phyloP scores from a whole-genome alignment of 2,329 filamentous ascomycete genomes.

The Aureobasidium sp. region DNA sequence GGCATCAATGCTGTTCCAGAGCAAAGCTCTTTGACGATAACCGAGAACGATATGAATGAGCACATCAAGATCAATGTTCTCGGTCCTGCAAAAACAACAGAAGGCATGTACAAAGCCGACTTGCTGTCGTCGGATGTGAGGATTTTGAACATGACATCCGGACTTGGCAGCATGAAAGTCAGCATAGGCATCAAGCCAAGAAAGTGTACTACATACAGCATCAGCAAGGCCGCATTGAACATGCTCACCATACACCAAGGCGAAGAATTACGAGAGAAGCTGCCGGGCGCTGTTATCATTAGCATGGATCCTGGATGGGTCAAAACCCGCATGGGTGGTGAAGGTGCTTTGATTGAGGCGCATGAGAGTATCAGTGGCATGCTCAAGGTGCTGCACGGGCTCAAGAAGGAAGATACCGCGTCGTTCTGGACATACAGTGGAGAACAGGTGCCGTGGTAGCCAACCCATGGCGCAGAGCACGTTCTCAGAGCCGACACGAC shows the following conservation, averaged over 20 bases:
- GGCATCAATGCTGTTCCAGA: conserved; percentile 34
- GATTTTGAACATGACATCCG: conserved; percentile 32
- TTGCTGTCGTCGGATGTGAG: conserved; percentile 28
- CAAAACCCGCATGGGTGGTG: conserved; percentile 38
- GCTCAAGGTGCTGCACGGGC: conserved; percentile 30
- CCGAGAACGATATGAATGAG: conserved; percentile 30
- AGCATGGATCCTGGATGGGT: conserved; percentile 40
- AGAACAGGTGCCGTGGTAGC: conserved; percentile 30
- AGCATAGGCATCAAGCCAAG: conserved; percentile 25
- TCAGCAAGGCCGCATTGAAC: conserved; percentile 40
- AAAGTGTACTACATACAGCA: conserved; percentile 35
- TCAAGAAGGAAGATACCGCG: conserved; percentile 31
- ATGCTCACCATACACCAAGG: conserved; percentile 39
- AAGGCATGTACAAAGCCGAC: conserved; percentile 28
- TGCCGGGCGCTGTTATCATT: conserved; percentile 28
- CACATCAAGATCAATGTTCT: conserved; percentile 43
- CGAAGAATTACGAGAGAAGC: conserved; percentile 31
- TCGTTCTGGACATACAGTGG: conserved; percentile 34
- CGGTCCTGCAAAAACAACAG: conserved; percentile 41
- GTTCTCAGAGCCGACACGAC: too few relatives aligned
- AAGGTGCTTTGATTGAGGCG: conserved; percentile 34
- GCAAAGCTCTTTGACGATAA: conserved; percentile 36
- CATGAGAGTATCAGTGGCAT: conserved; percentile 34
- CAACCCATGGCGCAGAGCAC: background rate
- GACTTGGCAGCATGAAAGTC: conserved; percentile 29